Evolutionary conservation across 169 alveolate species (phyloP), one percentile per base, ranked within the genome.

Genomic region (Cryptosporidium sp.): DNA sequence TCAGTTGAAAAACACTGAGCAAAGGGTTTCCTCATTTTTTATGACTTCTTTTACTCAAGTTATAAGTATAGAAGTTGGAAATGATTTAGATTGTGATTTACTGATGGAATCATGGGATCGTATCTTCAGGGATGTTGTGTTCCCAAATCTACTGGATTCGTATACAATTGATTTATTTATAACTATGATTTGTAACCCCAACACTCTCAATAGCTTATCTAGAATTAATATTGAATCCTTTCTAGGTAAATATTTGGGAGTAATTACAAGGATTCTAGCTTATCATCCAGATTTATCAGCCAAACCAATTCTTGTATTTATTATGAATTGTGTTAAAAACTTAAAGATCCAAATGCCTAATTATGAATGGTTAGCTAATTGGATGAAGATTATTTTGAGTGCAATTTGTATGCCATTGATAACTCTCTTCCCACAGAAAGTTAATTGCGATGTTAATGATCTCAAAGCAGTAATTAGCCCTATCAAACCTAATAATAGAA

Each of bases 351-450:
- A 75, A 33, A 23, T 18, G 29, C 18, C 37, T 9, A 53, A 48
- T n/a, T 73, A 26, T 45, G 12, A n/a, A n/a, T 75, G 86, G 86
- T 58, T 75, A 16, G 33, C 29, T 23, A 39, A 16, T 56, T 75
- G 71, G 71, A 53, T 23, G 14, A 56, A 58, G 10, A 35, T 58
- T n/a, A 12, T 53, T 7, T 39, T 75, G 44, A 56, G 31, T n/a
- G 16, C 29, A 8, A 53, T 53, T 56, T 75, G 45, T 37, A 75
- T 75, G 72, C 86, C 86, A 18, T 44, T 75, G 26, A 58, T 75
- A 58, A 75, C 67, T 16, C 35, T 75, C 9, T 75, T 75, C 31
- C 86, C 86, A 9, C 86, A 75, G 44, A 60, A 53, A 29, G 60
- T 71, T 21, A 53, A 42, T 18, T 71, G 69, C 18, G 44, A 71